Evolutionary conservation across 2,329 filamentous ascomycete species (phyloP).

Genomic region (Alternaria incomplexa): DNA sequence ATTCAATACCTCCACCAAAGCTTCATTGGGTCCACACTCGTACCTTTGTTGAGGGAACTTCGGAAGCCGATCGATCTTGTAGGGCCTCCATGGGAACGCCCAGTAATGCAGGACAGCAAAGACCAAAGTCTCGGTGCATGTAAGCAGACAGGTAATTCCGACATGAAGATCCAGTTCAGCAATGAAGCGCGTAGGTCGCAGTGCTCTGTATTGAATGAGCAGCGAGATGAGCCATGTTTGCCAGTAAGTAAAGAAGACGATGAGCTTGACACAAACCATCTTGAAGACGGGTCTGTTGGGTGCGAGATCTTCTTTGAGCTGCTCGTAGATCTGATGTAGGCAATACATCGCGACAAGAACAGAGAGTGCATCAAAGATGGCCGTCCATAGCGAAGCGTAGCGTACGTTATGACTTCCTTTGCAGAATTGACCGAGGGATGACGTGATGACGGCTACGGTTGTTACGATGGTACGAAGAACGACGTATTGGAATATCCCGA

Average conservation of each 20-base stretch:
- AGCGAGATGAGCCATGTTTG: constrained; percentile 63
- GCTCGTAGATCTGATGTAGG: constrained; percentile 84
- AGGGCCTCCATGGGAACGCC: constrained; percentile 80
- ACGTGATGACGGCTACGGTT: constrained; percentile 74
- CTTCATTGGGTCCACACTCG: constrained; percentile 68
- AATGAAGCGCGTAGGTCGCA: constrained; percentile 67
- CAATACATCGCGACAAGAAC: constrained; percentile 89
- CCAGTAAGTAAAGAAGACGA: constrained; percentile 93
- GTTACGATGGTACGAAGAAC: constrained; percentile 82
- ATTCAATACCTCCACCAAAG: constrained; percentile 75
- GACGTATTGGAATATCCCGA: constrained; percentile 85
- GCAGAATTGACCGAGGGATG: constrained; percentile 75
- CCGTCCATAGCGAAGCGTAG: constrained; percentile 85
- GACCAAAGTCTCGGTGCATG: constrained; percentile 84
- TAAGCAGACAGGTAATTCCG: constrained; percentile 76
- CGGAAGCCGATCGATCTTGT: constrained; percentile 52
- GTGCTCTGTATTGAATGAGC: constrained; percentile 62
- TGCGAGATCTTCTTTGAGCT: constrained; percentile 71
- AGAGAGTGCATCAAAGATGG: constrained; percentile 72
- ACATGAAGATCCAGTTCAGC: constrained; percentile 79
- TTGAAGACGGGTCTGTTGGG: constrained; percentile 78
- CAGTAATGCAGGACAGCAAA: constrained; percentile 81
- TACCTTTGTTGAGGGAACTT: constrained; percentile 49
- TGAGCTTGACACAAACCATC: constrained; percentile 84
- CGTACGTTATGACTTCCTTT: constrained; percentile 77